Base-by-base conservation (phyloP, 2,329 filamentous ascomycete genomes). In the Ceratocystis ficicola region DNA sequence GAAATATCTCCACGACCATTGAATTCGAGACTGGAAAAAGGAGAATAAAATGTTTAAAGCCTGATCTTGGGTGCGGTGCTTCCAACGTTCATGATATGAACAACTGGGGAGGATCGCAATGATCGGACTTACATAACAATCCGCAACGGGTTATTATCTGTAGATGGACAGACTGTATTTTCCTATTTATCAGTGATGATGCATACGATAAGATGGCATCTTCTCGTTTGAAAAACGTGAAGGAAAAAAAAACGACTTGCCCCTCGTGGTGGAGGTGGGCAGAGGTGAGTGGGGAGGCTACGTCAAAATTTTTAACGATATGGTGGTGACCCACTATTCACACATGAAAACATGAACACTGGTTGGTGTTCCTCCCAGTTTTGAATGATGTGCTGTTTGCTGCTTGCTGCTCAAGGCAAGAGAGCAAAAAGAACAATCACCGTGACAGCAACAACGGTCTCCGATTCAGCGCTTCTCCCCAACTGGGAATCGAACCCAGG, bases 31-130 rank as follows among this genome's bases (percentile, higher is more conserved):
- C 75, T 74, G 75, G 72, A 79, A 77, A 78, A 81, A 77, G 80
- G 76, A 81, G 80, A 81, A 73, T 69, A 78, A 79, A 77, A 63
- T 46, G 41, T 63, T 62, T 66, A 75, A 72, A 78, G 80, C 77
- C 77, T 79, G 80, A 80, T 81, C 80, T 81, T 81, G 80, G 80
- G 80, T 81, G 80, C 80, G 80, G 78, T 81, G 80, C 76, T 81
- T 76, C 75, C 75, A 78, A 75, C 73, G 74, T 72, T 71, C 72
- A 36, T 36, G 2, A 55, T 59, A 22, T 67, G 71, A 72, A 75
- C 72, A 72, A 65, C 74, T 81, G 80, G 75, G 78, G 75, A 79
- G 80, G 80, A 81, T 77, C 79, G 80, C 80, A 81, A 81, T 81
- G 80, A 81, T 81, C 81, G 80, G 81, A 71, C 80, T 79, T 76